These are phyloP conservation scores for Podospora appendiculata DNA, from an alignment of 495 filamentous ascomycete species.

Conservation along the genomic window DNA sequence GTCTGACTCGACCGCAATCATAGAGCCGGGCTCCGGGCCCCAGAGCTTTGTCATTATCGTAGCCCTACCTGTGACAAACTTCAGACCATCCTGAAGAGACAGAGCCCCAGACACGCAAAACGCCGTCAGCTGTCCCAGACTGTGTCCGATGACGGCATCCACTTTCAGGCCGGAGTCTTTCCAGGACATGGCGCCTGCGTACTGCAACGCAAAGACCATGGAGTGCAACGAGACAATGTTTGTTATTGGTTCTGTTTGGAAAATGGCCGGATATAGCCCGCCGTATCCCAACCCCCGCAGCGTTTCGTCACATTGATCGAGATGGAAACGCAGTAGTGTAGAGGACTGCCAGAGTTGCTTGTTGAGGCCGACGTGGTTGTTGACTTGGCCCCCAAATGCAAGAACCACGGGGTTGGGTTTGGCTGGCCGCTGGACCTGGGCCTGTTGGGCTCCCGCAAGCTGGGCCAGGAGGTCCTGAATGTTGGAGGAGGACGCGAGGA, in stretches of 20 bases:
- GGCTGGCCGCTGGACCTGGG: too few species aligned
- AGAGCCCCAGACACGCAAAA: conserved; percentile 33
- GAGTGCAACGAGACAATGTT: conserved; percentile 41
- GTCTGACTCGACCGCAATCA: conserved; percentile 38
- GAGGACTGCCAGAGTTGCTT: not conserved
- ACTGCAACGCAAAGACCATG: conserved; percentile 45
- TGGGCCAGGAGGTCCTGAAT: not conserved
- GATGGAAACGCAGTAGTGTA: not conserved
- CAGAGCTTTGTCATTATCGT: conserved; percentile 26
- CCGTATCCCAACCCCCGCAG: conserved; percentile 18
- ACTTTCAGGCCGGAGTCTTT: conserved; percentile 38
- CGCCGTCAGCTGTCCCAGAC: conserved; percentile 47
- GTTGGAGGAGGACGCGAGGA: not conserved
- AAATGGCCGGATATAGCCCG: conserved; percentile 43
- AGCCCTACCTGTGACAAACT: conserved; percentile 34
- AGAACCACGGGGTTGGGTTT: not conserved
- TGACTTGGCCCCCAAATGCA: not conserved
- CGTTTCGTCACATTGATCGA: conserved; percentile 27
- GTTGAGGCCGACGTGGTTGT: not conserved
- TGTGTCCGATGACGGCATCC: conserved; percentile 39
- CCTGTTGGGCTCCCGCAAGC: too few species aligned
- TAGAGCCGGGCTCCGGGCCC: conserved; percentile 35
- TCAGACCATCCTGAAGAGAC: conserved; percentile 26
- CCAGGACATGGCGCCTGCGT: conserved; percentile 42
- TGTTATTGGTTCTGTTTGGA: conserved; percentile 25